Percentiles rank a stretch among this genome's conserved stretches.
Evolutionary conservation across 116 monocot genomes (phyloP).

Genomic region (Posidonia oceanica): DNA sequence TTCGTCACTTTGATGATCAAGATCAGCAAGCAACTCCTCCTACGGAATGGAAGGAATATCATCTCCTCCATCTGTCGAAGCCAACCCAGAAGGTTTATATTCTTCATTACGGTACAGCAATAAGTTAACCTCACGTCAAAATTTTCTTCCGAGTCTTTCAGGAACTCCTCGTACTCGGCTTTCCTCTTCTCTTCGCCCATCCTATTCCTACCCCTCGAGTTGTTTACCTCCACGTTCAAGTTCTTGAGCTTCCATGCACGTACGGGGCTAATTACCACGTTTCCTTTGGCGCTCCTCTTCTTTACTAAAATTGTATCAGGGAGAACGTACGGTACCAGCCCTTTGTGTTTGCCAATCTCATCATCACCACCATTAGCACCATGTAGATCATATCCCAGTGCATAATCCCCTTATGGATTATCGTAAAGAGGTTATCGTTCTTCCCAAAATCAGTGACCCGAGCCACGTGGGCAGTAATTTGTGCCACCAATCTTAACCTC

Average conservation of each 20-base stretch:
- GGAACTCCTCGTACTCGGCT: constrained; percentile 57
- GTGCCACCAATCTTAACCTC: constrained; percentile 36
- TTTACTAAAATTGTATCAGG: constrained; percentile 71
- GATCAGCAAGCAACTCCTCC: constrained; percentile 63
- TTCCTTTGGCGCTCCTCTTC: constrained; percentile 43
- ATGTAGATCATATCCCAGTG: constrained; percentile 73
- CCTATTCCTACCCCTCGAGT: constrained; percentile 18
- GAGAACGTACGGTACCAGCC: constrained; percentile 38
- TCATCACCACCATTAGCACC: constrained; percentile 55
- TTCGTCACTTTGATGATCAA: too few species aligned
- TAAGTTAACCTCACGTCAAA: constrained; percentile 51
- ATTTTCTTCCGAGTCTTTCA: constrained; percentile 62
- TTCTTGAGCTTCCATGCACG: constrained; percentile 77
- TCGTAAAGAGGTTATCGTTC: constrained; percentile 43
- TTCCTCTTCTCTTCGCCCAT: constrained; percentile 54
- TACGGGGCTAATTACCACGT: constrained; percentile 41
- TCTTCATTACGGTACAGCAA: constrained; percentile 60
- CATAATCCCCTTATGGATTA: constrained; percentile 71
- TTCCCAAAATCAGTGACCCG: constrained; percentile 70
- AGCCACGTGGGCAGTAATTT: constrained; percentile 52
- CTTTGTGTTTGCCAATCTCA: constrained; percentile 56
- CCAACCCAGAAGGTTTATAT: constrained; percentile 49
- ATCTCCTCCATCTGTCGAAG: constrained; percentile 51
- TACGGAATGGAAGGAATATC: constrained; percentile 41
- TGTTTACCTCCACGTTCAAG: constrained; percentile 57